Evolutionary conservation across 345 rosid genomes (phyloP).

Genomic region (Nasturtium officinale): DNA sequence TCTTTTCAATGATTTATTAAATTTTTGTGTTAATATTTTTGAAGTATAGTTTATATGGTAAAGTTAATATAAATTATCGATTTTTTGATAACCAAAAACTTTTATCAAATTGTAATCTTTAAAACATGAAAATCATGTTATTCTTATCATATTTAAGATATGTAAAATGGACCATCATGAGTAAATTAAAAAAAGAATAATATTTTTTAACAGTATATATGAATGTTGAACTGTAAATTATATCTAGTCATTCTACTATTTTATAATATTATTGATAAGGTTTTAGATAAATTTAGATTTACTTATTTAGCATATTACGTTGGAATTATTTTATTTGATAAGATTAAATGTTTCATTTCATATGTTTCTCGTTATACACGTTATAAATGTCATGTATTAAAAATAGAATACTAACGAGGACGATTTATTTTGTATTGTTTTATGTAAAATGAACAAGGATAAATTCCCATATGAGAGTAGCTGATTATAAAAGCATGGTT

Average conservation of each 20-base stretch:
- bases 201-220: not conserved
- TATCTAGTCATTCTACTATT: too few relatives aligned
- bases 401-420: too few relatives aligned
- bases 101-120: not conserved
- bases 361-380: not conserved
- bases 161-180: not conserved
- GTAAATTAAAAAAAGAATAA: not conserved
- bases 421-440: too few relatives aligned
- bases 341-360: not conserved
- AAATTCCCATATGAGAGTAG: too few relatives aligned
- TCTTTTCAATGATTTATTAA: not conserved
- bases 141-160: not conserved
- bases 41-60: too few relatives aligned
- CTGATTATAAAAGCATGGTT: not conserved
- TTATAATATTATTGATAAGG: not conserved
- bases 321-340: not conserved
- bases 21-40: too few relatives aligned
- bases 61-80: too few relatives aligned
- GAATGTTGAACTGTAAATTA: not conserved
- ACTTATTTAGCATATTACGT: not conserved
- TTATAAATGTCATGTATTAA: not conserved
- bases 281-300: not conserved
- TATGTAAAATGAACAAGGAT: not conserved
- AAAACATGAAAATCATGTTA: not conserved
- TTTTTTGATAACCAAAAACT: too few relatives aligned